Evolutionary conservation across 257 asterid genomes (phyloP), one percentile per base, ranked within the genome.

Genomic region (Salvia miltiorrhiza): DNA sequence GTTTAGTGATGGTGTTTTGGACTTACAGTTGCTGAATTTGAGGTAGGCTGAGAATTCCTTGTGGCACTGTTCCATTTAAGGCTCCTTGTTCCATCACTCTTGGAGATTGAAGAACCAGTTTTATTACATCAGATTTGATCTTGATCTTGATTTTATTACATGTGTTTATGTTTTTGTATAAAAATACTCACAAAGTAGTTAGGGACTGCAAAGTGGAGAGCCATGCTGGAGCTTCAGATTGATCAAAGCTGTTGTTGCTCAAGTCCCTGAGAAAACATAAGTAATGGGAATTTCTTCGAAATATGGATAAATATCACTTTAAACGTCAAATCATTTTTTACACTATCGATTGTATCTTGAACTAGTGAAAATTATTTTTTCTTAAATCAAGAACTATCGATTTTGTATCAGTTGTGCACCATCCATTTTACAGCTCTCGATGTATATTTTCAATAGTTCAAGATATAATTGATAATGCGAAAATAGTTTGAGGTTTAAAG

Each of bases 11-110:
- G n/a, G n/a, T n/a, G n/a, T n/a, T 50, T 47, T 11, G 48, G 67
- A 82, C 97, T 80, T 80, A 93, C 99, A 93, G 95, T 90, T 90
- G 95, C 78, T 86, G 85, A 76, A 93, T 81, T 76, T 87, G 90
- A 63, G 97, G 90, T 71, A 87, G 81, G 65, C 78, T 76, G 80
- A 93, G 87, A 47, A 88, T 66, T 24, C 56, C 80, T 66, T 79
- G 71, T 21, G 97, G 96, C 75, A 93, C 77, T 5, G 79, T 16
- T 84, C 99, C 99, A 67, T 75, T 71, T 4, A 93, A 72, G 9
- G 92, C 79, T 65, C 99, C 99, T 33, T 84, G 77, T 72, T 90
- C 97, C 1, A 89, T 81, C 72, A 88, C 77, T 82, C 99, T 93
- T 80, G 72, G 37, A 43, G 6, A 78, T 32, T 24, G 28, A 28